These are phyloP conservation scores for Royoungia palumana DNA, from an alignment of 768 basidiomycete species.

Conservation along the genomic window DNA sequence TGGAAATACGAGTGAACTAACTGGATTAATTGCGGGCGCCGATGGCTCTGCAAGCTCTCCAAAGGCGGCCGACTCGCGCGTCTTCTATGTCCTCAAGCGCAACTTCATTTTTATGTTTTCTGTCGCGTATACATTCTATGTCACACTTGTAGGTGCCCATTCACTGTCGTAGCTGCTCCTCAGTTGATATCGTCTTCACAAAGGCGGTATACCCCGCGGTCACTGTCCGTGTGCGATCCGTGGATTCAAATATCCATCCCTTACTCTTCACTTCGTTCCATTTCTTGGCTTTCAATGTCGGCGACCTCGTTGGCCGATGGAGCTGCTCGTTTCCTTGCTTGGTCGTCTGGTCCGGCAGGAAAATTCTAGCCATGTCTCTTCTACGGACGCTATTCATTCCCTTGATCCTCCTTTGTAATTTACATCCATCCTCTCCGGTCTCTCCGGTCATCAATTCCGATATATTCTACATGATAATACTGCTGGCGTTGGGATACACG, in stretches of 20 bases:
- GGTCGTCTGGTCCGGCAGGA: conserved; percentile 64
- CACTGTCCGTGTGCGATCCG: conserved; percentile 71
- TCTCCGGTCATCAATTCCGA: conserved; percentile 68
- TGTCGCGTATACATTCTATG: conserved; percentile 69
- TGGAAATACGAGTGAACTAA: conserved; percentile 25
- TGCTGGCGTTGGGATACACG: conserved; percentile 70
- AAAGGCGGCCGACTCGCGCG: conserved; percentile 39
- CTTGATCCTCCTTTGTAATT: conserved; percentile 84
- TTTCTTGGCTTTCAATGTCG: conserved; percentile 72
- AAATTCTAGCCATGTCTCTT: conserved; percentile 60
- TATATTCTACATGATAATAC: conserved; percentile 65
- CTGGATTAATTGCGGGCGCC: conserved; percentile 33
- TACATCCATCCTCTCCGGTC: conserved; percentile 47
- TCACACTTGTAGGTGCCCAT: conserved; percentile 65
- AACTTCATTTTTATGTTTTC: conserved; percentile 72
- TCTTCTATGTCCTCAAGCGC: conserved; percentile 53
- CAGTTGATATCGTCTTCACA: conserved; percentile 5
- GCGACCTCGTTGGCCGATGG: conserved; percentile 70
- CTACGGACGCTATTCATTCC: conserved; percentile 81
- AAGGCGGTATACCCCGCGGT: conserved; percentile 88
- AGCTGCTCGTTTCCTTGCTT: conserved; percentile 63
- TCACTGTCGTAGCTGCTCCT: background rate
- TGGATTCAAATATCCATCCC: conserved; percentile 64
- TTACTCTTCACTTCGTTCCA: conserved; percentile 79
- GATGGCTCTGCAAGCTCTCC: conserved; percentile 18